Base-by-base conservation (phyloP, 768 basidiomycete species). In the Tricholoma flavovirens region DNA sequence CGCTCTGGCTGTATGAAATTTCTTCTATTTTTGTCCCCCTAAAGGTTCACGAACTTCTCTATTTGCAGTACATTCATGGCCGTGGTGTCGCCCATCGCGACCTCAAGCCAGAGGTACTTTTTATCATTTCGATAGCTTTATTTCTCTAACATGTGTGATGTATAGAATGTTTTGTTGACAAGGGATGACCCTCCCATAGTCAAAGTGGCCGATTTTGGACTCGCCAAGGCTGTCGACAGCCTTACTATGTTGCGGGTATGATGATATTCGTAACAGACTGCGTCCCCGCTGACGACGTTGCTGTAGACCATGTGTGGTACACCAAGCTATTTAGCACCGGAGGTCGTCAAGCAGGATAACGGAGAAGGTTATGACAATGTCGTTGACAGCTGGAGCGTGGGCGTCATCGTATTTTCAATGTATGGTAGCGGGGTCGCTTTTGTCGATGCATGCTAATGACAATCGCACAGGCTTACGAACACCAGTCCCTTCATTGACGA, bases 381-480 rank as follows among this genome's bases (percentile, higher is more conserved):
- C 17, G 97, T 98, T 50, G 97, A 99, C 66, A 93, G 91, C 59
- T 99, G 94, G 94, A 95, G 92, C 46, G 83, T 94, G 10, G 96
- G 97, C 5, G 93, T 97, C 19, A 97, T 98, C 53, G 82, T 98
- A 1, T 98, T 88, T 64, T 87, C 87, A 21, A 94, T 93, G 94
- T 93, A 64, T 43, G 5, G 10, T n/a, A 14, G 11, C 50, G 24
- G 46, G 29, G 49, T 58, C 11, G 32, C 42, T 17, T 52, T 45
- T 21, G 36, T 5, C 3, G 29, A 43, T 50, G 35, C 52, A 38
- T 49, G 50, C 56, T 55, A 54, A 67, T 55, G 57, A 40, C 21
- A 19, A 42, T 4, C 52, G 54, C 43, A 46, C 55, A 91, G 89
- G 89, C 69, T 94, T 40, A 86, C 88, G 0, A 87, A 88, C 66